A percentile compares a stretch with the other conserved stretches of the same genome.
Evolutionary conservation across 139 green algal species (phyloP).

Genomic region (Chlorella sp.): DNA sequence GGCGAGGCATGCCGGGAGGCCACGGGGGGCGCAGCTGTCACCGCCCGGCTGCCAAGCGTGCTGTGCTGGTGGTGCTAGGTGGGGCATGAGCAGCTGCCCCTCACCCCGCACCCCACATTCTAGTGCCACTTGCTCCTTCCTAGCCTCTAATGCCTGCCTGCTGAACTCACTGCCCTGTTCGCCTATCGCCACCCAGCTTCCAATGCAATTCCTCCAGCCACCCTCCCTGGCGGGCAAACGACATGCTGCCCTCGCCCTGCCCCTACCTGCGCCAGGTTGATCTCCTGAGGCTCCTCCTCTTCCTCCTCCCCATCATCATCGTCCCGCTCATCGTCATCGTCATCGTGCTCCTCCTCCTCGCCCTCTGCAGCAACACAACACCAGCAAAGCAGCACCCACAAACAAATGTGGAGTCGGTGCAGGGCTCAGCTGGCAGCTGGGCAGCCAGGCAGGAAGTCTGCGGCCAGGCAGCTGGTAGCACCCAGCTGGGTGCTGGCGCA

Average conservation of each 20-base stretch:
- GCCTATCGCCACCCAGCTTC: not conserved
- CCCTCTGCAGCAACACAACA: constrained; percentile 20
- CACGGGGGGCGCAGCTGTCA: not conserved
- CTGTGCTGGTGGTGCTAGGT: not conserved
- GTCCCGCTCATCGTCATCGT: constrained; percentile 16
- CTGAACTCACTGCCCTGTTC: no score
- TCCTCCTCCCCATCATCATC: constrained; percentile 6
- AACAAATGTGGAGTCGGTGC: no score
- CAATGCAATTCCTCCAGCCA: not conserved
- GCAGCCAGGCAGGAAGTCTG: no score
- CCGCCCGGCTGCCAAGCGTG: no score
- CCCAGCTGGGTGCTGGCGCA: no score
- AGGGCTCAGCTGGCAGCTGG: no score
- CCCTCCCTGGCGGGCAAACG: not conserved
- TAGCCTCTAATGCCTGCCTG: not conserved
- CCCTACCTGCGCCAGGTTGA: constrained; percentile 1
- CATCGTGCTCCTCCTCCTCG: not conserved
- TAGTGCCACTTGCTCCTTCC: not conserved
- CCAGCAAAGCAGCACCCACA: not conserved
- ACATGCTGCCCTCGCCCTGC: not conserved
- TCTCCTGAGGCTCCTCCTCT: constrained; percentile 31
- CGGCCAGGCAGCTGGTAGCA: no score
- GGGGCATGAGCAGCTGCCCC: not conserved
- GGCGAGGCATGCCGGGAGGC: not conserved
- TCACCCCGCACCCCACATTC: no score